A percentile compares a stretch with the other conserved stretches of the same genome.
phyloP scores from a whole-genome alignment of 2,329 filamentous ascomycete species.

The Epichloe festucae region DNA sequence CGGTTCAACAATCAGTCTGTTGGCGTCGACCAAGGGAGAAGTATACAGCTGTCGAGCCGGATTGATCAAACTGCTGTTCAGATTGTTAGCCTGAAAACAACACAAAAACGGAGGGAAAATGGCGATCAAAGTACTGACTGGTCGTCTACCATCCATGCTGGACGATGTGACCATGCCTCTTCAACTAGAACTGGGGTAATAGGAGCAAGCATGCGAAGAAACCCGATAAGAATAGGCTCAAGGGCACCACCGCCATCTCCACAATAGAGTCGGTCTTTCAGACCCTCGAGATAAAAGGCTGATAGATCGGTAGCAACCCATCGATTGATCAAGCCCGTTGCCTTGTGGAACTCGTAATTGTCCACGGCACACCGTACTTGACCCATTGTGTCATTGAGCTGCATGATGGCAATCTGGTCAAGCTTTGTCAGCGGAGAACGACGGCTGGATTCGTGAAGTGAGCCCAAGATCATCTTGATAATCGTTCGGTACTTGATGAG shows the following conservation, averaged over 20 bases:
- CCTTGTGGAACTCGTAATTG: conserved; percentile 73
- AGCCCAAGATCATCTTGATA: conserved; percentile 80
- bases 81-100: neutral
- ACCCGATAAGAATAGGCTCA: conserved; percentile 54
- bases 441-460: conserved; percentile 43
- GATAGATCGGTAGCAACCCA: conserved; percentile 79
- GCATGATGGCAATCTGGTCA: conserved; percentile 66
- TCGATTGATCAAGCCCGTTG: conserved; percentile 56
- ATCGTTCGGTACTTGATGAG: conserved; percentile 82
- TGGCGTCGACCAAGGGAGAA: conserved; percentile 28
- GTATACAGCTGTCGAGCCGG: conserved; percentile 37
- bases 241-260: conserved; percentile 54
- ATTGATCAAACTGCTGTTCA: conserved; percentile 15
- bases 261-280: conserved; percentile 88
- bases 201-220: conserved; percentile 68
- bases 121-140: conserved; percentile 18
- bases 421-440: conserved; percentile 40
- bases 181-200: conserved; percentile 75
- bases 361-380: conserved; percentile 53
- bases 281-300: conserved; percentile 83
- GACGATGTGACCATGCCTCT: conserved; percentile 73
- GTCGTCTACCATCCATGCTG: conserved; percentile 45
- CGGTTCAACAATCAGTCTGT: conserved; percentile 26
- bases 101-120: neutral
- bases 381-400: conserved; percentile 52